Evolutionary conservation across 768 basidiomycete species (phyloP), one percentile per base, ranked within the genome.

Genomic region (Amanita muscaria): DNA sequence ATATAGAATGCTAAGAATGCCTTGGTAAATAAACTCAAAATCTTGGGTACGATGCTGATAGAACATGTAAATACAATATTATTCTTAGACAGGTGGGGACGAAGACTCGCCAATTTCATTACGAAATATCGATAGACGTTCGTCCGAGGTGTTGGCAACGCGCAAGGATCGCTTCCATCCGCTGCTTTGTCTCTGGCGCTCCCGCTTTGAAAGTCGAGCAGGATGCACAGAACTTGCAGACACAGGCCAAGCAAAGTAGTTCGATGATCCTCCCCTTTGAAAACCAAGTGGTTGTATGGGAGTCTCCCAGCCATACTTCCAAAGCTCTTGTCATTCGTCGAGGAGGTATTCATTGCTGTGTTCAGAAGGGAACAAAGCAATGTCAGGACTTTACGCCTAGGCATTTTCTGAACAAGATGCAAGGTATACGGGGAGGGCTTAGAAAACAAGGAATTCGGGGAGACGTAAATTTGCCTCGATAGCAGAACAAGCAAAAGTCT

Each of bases 41-140:
- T 99, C 96, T 63, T 85, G 80, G 2, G 77, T 76, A 11, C 94
- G 83, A 65, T 99, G 94, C 86, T 24, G 19, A 25, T 16, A 50
- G 41, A 31, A 44, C 36, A 52, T 44, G 50, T 5, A 40, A 16
- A 32, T 42, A 37, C 43, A 40, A 36, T 32, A 14, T 34, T 29
- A 36, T 42, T 3, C 48, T 42, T 48, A 8, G 12, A 33, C 36
- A 40, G 6, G 7, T 29, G 27, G 7, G 12, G 47, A 23, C 42
- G 12, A 42, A 30, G 36, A 64, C 80, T 53, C 51, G 83, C 90
- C 58, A 98, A 62, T 61, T 96, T 96, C 51, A 89, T 83, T 40
- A 96, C 62, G 61, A 93, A 97, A 62, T 90, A 91, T 40, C 88
- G 73, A 61, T 96, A 99, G 2, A 89, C 79, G 57, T 99, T 98